Percentiles rank a stretch among this genome's conserved stretches.
These are phyloP conservation scores for Pholiota molesta DNA, from an alignment of 768 basidiomycete species.

Conservation along the genomic window DNA sequence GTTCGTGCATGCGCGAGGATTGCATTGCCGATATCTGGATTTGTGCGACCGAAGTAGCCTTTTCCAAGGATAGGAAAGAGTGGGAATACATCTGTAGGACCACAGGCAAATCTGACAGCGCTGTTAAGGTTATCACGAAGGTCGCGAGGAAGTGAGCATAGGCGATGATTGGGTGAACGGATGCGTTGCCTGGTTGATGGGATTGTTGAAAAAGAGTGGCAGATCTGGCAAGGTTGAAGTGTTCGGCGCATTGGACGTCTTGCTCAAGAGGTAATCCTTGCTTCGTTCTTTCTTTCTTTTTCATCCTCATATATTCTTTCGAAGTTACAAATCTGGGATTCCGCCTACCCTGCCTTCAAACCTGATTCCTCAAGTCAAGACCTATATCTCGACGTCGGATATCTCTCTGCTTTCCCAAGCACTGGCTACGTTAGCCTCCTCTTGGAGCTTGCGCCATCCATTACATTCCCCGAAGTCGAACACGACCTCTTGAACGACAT, in stretches of 20 bases:
- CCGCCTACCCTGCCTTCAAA: constrained; percentile 62
- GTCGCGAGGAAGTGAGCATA: constrained; percentile 76
- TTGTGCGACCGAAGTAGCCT: constrained; percentile 76
- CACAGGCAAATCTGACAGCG: constrained; percentile 71
- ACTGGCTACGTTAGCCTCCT: constrained; percentile 68
- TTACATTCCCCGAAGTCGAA: constrained; percentile 79
- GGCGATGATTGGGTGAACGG: constrained; percentile 81
- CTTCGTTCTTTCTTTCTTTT: background rate
- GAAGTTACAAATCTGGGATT: constrained; percentile 42
- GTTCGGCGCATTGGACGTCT: constrained; percentile 74
- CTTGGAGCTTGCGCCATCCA: constrained; percentile 63
- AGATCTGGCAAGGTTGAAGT: constrained; percentile 78
- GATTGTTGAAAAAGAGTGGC: constrained; percentile 77
- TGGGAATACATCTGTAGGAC: constrained; percentile 81
- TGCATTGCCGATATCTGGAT: constrained; percentile 88
- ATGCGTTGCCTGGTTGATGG: constrained; percentile 76
- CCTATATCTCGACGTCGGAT: constrained; percentile 75
- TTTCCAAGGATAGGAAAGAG: constrained; percentile 65
- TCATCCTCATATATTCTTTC: background rate
- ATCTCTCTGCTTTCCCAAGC: constrained; percentile 79
- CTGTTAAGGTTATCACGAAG: constrained; percentile 80
- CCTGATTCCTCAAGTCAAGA: constrained; percentile 74
- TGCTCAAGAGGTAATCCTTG: constrained; percentile 63
- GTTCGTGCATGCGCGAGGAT: constrained; percentile 81
- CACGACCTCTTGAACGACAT: constrained; percentile 63